These are phyloP conservation scores for Penicillium sp. DNA, from an alignment of 2,329 filamentous ascomycete species.

Conservation along the genomic window DNA sequence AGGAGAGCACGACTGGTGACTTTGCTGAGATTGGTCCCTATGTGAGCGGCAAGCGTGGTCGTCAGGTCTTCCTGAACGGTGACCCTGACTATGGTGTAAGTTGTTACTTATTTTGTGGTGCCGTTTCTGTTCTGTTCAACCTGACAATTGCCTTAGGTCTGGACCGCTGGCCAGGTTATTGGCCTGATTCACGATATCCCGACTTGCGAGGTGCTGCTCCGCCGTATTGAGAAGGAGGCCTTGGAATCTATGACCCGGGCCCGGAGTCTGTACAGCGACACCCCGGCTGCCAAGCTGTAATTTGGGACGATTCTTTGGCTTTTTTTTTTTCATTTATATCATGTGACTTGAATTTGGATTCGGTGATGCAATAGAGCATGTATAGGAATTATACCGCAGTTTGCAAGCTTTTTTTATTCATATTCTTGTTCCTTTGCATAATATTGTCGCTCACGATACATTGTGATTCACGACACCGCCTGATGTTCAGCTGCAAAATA, in stretches of 20 bases:
- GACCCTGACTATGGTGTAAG: conserved; percentile 88
- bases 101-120: conserved; percentile 33
- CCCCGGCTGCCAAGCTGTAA: conserved; percentile 63
- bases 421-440: background rate
- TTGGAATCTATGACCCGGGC: conserved; percentile 68
- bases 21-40: conserved; percentile 86
- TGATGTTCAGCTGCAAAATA: background rate
- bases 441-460: too few relatives aligned
- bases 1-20: conserved; percentile 79
- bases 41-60: conserved; percentile 88
- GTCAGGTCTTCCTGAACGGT: conserved; percentile 89
- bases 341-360: background rate
- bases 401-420: background rate
- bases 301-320: background rate
- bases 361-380: conserved; percentile 10
- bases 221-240: conserved; percentile 78
- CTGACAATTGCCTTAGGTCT: conserved; percentile 66
- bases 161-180: conserved; percentile 97
- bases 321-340: background rate
- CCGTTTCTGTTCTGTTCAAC: conserved; percentile 11
- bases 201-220: conserved; percentile 71
- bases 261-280: conserved; percentile 58
- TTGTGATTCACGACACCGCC: background rate
- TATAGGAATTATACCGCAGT: conserved; percentile 4
- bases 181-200: conserved; percentile 84